A percentile compares a stretch with the other conserved stretches of the same genome.
These are phyloP conservation scores for Groenewaldozyma tartarivorans DNA, from an alignment of 805 yeast genomes.

Conservation along the genomic window DNA sequence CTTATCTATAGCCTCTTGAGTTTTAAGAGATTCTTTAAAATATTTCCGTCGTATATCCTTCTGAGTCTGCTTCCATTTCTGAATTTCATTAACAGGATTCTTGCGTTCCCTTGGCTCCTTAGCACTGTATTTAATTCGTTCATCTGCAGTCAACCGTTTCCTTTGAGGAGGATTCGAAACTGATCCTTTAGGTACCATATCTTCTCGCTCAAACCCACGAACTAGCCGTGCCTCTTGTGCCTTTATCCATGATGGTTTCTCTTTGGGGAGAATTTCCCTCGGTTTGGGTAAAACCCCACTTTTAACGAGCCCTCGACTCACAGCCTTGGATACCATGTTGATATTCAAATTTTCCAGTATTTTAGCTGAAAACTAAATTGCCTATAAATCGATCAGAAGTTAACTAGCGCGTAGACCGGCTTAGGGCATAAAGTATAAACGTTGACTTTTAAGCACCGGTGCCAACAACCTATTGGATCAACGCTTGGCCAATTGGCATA, in stretches of 20 bases:
- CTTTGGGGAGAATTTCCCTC: conserved; percentile 62
- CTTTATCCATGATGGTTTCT: conserved; percentile 23
- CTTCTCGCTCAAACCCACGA: conserved; percentile 59
- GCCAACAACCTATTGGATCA: too few species aligned
- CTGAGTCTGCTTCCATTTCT: conserved; percentile 41
- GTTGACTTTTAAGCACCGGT: too few species aligned
- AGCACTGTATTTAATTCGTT: conserved; percentile 47
- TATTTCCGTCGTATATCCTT: conserved; percentile 66
- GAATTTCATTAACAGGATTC: conserved; percentile 17
- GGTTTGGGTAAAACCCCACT: conserved; percentile 78
- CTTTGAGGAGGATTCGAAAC: conserved; percentile 42
- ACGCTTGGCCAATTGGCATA: too few species aligned
- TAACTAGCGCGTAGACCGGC: too few species aligned
- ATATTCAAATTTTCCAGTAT: conserved; percentile 1
- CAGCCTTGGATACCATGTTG: conserved; percentile 39
- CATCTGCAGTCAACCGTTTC: conserved; percentile 45
- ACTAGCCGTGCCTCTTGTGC: conserved; percentile 38
- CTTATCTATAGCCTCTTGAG: conserved; percentile 42
- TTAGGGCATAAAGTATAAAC: too few species aligned
- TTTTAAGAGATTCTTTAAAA: conserved; percentile 50
- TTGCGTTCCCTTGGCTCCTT: conserved; percentile 32
- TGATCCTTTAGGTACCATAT: conserved; percentile 58
- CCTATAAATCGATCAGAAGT: too few species aligned
- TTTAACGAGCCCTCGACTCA: conserved; percentile 40
- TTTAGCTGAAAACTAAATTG: background rate